These are phyloP conservation scores for Amylocystis lapponica DNA, from an alignment of 768 basidiomycete species.

Conservation along the genomic window DNA sequence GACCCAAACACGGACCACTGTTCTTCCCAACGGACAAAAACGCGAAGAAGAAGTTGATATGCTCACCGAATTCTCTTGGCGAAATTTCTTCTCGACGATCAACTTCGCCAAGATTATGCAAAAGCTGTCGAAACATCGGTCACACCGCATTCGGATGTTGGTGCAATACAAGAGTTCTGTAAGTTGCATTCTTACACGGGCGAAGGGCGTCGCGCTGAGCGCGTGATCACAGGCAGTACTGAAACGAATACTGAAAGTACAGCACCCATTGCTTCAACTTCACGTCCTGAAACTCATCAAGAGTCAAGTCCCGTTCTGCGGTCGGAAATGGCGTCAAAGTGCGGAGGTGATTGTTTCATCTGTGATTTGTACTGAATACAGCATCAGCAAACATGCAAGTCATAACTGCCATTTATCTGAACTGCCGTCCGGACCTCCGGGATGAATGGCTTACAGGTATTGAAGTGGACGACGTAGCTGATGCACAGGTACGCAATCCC, in stretches of 20 bases:
- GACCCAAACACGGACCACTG: slow-evolving; percentile 47
- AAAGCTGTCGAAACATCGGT: slow-evolving; percentile 91
- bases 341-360: slow-evolving; percentile 19
- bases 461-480: slow-evolving; percentile 88
- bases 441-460: slow-evolving; percentile 97
- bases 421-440: slow-evolving; percentile 92
- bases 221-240: slow-evolving; percentile 75
- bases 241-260: slow-evolving; percentile 90
- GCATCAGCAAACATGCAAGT: slow-evolving; percentile 95
- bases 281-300: slow-evolving; percentile 97
- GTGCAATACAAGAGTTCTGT: slow-evolving; percentile 99
- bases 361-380: neutral
- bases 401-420: slow-evolving; percentile 96
- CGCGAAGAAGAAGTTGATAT: slow-evolving; percentile 88
- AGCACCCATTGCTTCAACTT: slow-evolving; percentile 90
- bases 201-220: slow-evolving; percentile 2
- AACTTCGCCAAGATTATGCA: slow-evolving; percentile 99
- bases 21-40: slow-evolving; percentile 66
- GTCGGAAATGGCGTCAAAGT: slow-evolving; percentile 98
- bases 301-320: slow-evolving; percentile 97
- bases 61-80: slow-evolving; percentile 92
- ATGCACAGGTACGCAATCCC: slow-evolving; percentile 61
- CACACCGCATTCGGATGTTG: slow-evolving; percentile 92
- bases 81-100: slow-evolving; percentile 95
- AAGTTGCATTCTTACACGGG: slow-evolving; percentile 20